Evolutionary conservation across 2,329 filamentous ascomycete genomes (phyloP).

Genomic region (Microthyrium microscopicum): DNA sequence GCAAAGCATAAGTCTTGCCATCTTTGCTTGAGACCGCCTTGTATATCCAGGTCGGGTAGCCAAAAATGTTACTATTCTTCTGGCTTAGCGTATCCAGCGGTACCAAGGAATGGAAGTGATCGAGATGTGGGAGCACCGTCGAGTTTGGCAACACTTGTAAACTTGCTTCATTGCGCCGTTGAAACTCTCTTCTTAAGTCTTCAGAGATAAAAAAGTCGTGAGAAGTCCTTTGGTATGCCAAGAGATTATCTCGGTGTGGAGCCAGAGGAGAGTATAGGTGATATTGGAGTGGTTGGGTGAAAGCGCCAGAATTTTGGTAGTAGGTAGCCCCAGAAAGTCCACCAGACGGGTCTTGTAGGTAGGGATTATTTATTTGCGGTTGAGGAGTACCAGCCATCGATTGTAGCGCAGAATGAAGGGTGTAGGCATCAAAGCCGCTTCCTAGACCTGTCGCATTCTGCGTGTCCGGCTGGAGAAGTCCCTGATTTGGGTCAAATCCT

Average conservation of each 20-base stretch:
- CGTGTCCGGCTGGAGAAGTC: slow-evolving; percentile 27
- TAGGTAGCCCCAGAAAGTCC: slow-evolving; percentile 46
- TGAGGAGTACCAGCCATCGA: slow-evolving; percentile 19
- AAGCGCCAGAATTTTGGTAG: slow-evolving; percentile 42
- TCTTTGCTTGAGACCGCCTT: slow-evolving; percentile 84
- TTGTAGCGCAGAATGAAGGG: slow-evolving; percentile 18
- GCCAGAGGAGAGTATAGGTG: slow-evolving; percentile 84
- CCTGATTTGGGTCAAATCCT: slow-evolving; percentile 30
- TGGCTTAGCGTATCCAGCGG: slow-evolving; percentile 70
- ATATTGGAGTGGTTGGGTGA: slow-evolving; percentile 51
- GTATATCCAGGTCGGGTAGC: slow-evolving; percentile 86
- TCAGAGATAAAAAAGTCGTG: slow-evolving; percentile 90
- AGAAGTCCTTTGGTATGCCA: slow-evolving; percentile 69
- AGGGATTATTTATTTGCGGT: slow-evolving; percentile 41
- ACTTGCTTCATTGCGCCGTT: slow-evolving; percentile 73
- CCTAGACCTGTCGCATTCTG: slow-evolving; percentile 16
- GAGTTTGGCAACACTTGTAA: slow-evolving; percentile 70
- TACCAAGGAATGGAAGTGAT: slow-evolving; percentile 84
- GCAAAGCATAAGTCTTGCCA: slow-evolving; percentile 71
- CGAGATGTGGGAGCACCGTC: slow-evolving; percentile 56
- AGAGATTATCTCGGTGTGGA: slow-evolving; percentile 62
- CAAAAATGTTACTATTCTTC: slow-evolving; percentile 64
- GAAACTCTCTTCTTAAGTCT: slow-evolving; percentile 69
- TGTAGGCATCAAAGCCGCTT: slow-evolving; percentile 28
- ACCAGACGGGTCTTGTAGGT: slow-evolving; percentile 55